These are phyloP conservation scores for Tubosaeta brunneosetosa DNA, from an alignment of 768 basidiomycete genomes.

Conservation along the genomic window DNA sequence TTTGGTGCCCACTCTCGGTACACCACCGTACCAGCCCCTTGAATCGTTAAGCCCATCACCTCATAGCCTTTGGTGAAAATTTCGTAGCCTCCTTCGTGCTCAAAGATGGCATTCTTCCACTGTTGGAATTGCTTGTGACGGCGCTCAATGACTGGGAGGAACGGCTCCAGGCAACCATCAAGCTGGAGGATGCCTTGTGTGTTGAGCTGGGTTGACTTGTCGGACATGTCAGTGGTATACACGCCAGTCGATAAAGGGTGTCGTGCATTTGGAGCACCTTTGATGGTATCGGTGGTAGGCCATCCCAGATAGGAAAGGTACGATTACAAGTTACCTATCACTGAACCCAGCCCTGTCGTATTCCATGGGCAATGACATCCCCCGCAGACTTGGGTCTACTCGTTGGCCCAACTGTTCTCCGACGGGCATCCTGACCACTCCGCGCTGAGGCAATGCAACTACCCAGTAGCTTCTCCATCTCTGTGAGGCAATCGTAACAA, in stretches of 20 bases:
- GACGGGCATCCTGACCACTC: slow-evolving; percentile 31
- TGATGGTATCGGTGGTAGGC: background rate
- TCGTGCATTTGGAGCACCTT: background rate
- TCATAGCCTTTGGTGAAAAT: slow-evolving; percentile 55
- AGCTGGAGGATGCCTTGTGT: slow-evolving; percentile 53
- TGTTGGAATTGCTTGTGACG: slow-evolving; percentile 64
- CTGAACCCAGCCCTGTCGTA: slow-evolving; percentile 58
- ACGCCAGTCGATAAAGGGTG: background rate
- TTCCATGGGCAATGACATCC: slow-evolving; percentile 59
- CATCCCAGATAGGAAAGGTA: slow-evolving; percentile 14
- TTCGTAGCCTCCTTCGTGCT: slow-evolving; percentile 80
- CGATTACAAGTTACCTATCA: slow-evolving; percentile 15
- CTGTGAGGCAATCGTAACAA: slow-evolving; percentile 64
- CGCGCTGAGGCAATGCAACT: slow-evolving; percentile 38
- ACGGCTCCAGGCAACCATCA: slow-evolving; percentile 74
- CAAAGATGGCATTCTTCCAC: slow-evolving; percentile 73
- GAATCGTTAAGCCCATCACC: slow-evolving; percentile 70
- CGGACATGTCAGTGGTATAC: slow-evolving; percentile 32
- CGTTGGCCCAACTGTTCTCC: slow-evolving; percentile 30
- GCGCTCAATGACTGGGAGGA: slow-evolving; percentile 62
- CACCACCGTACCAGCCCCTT: slow-evolving; percentile 57
- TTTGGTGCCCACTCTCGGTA: slow-evolving; percentile 98
- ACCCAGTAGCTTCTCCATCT: slow-evolving; percentile 58
- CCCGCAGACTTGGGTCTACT: slow-evolving; percentile 40
- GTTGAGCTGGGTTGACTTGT: slow-evolving; percentile 44